Evolutionary conservation across 768 basidiomycete genomes (phyloP).

Genomic region (Paxillus rubicundulus): DNA sequence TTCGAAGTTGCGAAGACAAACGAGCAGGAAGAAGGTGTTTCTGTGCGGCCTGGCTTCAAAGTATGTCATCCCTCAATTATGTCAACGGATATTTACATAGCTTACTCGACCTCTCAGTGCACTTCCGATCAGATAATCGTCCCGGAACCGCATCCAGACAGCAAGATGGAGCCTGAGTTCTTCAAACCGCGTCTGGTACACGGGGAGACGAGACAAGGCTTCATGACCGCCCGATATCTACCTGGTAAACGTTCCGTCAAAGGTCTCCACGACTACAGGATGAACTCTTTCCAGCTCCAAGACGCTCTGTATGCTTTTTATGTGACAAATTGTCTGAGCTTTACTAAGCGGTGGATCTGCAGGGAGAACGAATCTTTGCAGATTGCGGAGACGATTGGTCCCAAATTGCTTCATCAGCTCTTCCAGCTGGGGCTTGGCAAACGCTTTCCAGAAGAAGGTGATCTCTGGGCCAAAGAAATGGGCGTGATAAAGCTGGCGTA

Average conservation of each 20-base stretch:
- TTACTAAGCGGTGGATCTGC: neutral
- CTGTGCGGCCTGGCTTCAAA: conserved; percentile 43
- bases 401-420: conserved; percentile 28
- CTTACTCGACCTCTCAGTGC: conserved; percentile 4
- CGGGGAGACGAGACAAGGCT: conserved; percentile 44
- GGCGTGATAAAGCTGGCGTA: neutral
- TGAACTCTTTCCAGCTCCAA: conserved; percentile 18
- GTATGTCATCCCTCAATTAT: conserved; percentile 23
- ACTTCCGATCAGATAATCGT: conserved; percentile 18
- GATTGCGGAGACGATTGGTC: conserved; percentile 21
- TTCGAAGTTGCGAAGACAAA: conserved; percentile 57
- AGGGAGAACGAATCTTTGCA: conserved; percentile 28
- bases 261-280: conserved; percentile 1
- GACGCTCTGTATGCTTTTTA: conserved; percentile 20
- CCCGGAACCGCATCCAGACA: conserved; percentile 19
- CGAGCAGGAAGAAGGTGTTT: conserved; percentile 54
- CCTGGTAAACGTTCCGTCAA: conserved; percentile 15
- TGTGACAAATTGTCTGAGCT: neutral
- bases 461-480: conserved; percentile 24
- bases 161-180: conserved; percentile 14
- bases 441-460: conserved; percentile 26
- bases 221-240: conserved; percentile 33
- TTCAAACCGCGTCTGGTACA: conserved; percentile 34
- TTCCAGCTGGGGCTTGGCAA: conserved; percentile 29
- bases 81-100: neutral